Conservation (phyloP, 2,329 filamentous ascomycete genomes). For the Sclerotiophoma versabilis region DNA sequence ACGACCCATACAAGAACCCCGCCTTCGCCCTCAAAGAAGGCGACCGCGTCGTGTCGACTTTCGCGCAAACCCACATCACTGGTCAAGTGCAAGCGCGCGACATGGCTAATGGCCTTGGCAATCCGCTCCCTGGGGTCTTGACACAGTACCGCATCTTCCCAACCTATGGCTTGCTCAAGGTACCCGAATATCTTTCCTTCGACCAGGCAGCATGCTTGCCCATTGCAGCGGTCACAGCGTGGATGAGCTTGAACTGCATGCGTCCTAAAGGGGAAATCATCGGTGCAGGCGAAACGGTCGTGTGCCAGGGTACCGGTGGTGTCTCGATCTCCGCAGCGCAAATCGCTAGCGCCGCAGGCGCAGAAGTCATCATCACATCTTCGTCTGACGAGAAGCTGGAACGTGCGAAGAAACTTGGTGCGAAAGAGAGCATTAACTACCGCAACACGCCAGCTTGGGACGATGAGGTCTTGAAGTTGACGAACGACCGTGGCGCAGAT, state of each 20-base stretch:
- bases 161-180: slow-evolving; percentile 61
- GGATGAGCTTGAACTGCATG: slow-evolving; percentile 70
- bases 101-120: slow-evolving; percentile 65
- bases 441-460: slow-evolving; percentile 66
- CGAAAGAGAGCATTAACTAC: slow-evolving; percentile 68
- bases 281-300: slow-evolving; percentile 48
- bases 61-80: slow-evolving; percentile 62
- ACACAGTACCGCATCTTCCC: slow-evolving; percentile 67
- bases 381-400: slow-evolving; percentile 63
- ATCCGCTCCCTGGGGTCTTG: slow-evolving; percentile 65
- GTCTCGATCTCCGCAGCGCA: slow-evolving; percentile 51
- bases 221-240: slow-evolving; percentile 68
- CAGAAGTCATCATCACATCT: slow-evolving; percentile 64
- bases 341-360: slow-evolving; percentile 53
- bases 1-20: slow-evolving; percentile 55
- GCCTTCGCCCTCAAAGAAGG: slow-evolving; percentile 51
- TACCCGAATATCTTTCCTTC: slow-evolving; percentile 64
- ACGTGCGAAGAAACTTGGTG: slow-evolving; percentile 63
- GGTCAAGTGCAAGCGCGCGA: slow-evolving; percentile 66
- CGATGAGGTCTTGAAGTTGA: slow-evolving; percentile 60
- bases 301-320: slow-evolving; percentile 56
- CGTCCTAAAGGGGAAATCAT: slow-evolving; percentile 61
- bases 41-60: slow-evolving; percentile 72
- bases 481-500: slow-evolving; percentile 52
- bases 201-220: slow-evolving; percentile 68